Base-by-base conservation (phyloP, 1,284 basidiomycete species). In the Pseudozyma thailandica region DNA sequence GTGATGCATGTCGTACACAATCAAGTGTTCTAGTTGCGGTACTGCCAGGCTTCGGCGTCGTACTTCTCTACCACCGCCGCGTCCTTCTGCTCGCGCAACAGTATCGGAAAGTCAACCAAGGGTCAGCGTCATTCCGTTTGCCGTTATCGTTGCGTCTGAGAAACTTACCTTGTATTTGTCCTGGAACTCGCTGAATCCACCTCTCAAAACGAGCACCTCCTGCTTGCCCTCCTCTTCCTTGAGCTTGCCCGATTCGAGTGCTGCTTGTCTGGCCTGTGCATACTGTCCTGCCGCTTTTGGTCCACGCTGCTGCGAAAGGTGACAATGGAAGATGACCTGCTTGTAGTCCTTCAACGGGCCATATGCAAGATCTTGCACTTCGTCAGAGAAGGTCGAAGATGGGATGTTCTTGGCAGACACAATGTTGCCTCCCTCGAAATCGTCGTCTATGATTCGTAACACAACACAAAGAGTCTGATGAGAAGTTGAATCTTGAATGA, bases 291-390 rank as follows among this genome's bases (percentile, higher is more conserved):
- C 84, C 0, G 82, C 77, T 33, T 82, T 84, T 0, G 84, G 84
- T 1, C 83, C 84, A 8, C 79, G 68, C 65, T 71, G 51, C 56
- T 83, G 83, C 25, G 78, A 81, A 3, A 84, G 69, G 8, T 78
- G 65, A 50, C 84, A 84, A 63, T 84, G 83, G 49, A 84, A 84
- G 25, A 84, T 72, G 35, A 84, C 82, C 18, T 74, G 64, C 43
- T 72, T 72, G 51, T 74, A 76, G 33, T 70, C 58, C 35, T 70
- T 54, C 13, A 82, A 56, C 6, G 70, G 61, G 18, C 65, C 73
- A 27, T 62, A 46, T 1, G 82, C 74, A 12, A 84, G 64, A 9
- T 77, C 68, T 27, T 71, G 28, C 0, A 84, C 74, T 5, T 78
- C 44, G 20, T 78, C 68, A 1, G 49, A 28, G 15, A 82, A 77